A percentile compares a stretch with the other conserved stretches of the same genome.
Evolutionary conservation across 1,284 basidiomycete species (phyloP).

Genomic region (Phellopilus nigrolimitatus): DNA sequence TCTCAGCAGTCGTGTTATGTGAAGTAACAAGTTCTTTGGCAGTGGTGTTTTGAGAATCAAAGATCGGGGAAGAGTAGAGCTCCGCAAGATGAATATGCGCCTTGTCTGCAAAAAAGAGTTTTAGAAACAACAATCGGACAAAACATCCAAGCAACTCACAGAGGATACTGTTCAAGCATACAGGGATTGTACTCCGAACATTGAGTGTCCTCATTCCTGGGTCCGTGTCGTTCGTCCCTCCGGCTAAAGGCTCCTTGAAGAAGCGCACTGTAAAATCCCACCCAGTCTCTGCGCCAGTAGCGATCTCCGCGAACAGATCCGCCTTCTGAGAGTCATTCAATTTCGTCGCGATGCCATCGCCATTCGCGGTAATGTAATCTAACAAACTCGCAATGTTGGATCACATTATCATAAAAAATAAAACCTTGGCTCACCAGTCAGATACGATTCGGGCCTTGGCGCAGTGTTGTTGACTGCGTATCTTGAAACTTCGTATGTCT

Average conservation of each 20-base stretch:
- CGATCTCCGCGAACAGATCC: slow-evolving; percentile 84
- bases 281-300: slow-evolving; percentile 80
- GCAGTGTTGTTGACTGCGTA: slow-evolving; percentile 81
- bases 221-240: slow-evolving; percentile 34
- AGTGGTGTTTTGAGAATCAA: slow-evolving; percentile 33
- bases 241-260: slow-evolving; percentile 41
- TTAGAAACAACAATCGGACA: not conserved
- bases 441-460: slow-evolving; percentile 84
- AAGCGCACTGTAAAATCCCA: slow-evolving; percentile 53
- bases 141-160: slow-evolving; percentile 43
- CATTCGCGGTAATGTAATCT: slow-evolving; percentile 77
- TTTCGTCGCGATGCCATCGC: slow-evolving; percentile 46
- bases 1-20: slow-evolving; percentile 56
- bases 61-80: slow-evolving; percentile 47
- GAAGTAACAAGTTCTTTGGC: slow-evolving; percentile 34
- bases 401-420: not conserved
- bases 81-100: slow-evolving; percentile 58
- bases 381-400: slow-evolving; percentile 27
- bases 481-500: slow-evolving; percentile 60
- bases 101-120: slow-evolving; percentile 44
- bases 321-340: slow-evolving; percentile 58
- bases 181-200: slow-evolving; percentile 62
- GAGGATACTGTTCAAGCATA: slow-evolving; percentile 83
- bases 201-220: slow-evolving; percentile 69
- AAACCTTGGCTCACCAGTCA: slow-evolving; percentile 38